These are phyloP conservation scores for Tinospora cordifolia DNA, from an alignment of 164 flowering plant species.

Conservation along the genomic window DNA sequence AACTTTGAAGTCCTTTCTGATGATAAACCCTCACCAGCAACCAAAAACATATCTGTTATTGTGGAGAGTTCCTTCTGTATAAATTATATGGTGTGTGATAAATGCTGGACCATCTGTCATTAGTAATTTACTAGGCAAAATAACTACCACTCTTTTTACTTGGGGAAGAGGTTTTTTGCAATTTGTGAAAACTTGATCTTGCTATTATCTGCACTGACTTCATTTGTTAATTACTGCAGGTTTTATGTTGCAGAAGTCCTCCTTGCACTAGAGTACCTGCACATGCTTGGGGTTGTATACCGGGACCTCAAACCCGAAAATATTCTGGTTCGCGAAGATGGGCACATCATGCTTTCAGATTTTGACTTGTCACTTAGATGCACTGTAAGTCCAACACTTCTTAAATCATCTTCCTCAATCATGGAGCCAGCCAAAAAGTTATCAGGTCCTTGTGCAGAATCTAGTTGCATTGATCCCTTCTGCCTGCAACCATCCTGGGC, in stretches of 20 bases:
- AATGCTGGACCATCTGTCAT: neutral
- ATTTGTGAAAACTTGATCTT: neutral
- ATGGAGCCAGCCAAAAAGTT: conserved; percentile 34
- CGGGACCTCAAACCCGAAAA: conserved; percentile 91
- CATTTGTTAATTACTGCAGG: conserved; percentile 30
- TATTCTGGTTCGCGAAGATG: conserved; percentile 79
- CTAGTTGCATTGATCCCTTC: conserved; percentile 76
- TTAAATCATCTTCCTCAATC: conserved; percentile 41
- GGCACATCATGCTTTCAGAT: conserved; percentile 89
- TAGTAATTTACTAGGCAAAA: neutral
- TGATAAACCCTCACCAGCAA: too few relatives aligned
- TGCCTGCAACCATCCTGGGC: conserved; percentile 76
- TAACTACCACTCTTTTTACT: neutral
- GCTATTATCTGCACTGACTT: conserved; percentile 2
- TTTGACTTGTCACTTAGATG: conserved; percentile 83
- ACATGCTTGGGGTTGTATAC: conserved; percentile 91
- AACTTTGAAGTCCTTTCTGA: too few relatives aligned
- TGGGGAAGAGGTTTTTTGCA: neutral
- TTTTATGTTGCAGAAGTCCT: conserved; percentile 88
- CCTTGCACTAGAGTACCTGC: conserved; percentile 82
- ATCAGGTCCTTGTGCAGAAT: conserved; percentile 45
- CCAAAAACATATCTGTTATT: neutral
- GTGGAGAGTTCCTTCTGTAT: neutral
- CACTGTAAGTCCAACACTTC: conserved; percentile 52
- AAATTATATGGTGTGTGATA: neutral